A percentile compares a stretch with the other conserved stretches of the same genome.
These are phyloP conservation scores for Eimeria necatrix DNA, from an alignment of 169 alveolate genomes.

Conservation along the genomic window DNA sequence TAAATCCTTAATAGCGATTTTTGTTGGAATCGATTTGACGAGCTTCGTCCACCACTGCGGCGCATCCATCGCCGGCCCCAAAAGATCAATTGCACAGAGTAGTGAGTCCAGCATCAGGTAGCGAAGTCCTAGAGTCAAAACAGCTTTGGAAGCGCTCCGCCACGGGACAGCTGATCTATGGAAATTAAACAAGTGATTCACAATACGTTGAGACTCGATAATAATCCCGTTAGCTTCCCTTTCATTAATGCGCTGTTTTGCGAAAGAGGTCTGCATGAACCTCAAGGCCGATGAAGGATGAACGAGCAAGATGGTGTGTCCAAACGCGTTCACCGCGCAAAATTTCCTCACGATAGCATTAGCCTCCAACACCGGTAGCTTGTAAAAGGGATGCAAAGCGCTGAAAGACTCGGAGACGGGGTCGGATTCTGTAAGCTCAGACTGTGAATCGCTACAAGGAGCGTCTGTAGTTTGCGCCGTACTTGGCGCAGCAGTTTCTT, in stretches of 20 bases:
- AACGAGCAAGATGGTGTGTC: background rate
- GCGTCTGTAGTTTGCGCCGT: too few relatives aligned
- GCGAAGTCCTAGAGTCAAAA: background rate
- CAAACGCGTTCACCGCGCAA: background rate
- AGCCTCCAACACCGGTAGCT: background rate
- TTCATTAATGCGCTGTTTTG: background rate
- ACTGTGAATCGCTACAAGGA: too few relatives aligned
- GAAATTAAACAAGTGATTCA: background rate
- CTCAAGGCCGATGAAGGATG: background rate
- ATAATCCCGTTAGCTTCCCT: background rate
- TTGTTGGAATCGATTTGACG: background rate
- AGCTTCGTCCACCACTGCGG: background rate
- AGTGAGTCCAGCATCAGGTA: background rate
- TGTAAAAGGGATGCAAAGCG: background rate
- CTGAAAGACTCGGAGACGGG: too few relatives aligned
- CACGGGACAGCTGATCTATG: background rate
- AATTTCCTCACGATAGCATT: background rate
- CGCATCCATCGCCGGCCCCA: constrained; percentile 12
- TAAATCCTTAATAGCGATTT: background rate
- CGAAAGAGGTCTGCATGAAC: background rate
- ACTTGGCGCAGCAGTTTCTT: too few relatives aligned
- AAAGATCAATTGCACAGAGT: background rate
- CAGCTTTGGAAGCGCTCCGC: background rate
- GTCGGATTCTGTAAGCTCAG: too few relatives aligned
- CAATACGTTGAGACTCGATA: background rate